phyloP scores from a whole-genome alignment of 805 yeast genomes.

The Cyberlindnera americana region DNA sequence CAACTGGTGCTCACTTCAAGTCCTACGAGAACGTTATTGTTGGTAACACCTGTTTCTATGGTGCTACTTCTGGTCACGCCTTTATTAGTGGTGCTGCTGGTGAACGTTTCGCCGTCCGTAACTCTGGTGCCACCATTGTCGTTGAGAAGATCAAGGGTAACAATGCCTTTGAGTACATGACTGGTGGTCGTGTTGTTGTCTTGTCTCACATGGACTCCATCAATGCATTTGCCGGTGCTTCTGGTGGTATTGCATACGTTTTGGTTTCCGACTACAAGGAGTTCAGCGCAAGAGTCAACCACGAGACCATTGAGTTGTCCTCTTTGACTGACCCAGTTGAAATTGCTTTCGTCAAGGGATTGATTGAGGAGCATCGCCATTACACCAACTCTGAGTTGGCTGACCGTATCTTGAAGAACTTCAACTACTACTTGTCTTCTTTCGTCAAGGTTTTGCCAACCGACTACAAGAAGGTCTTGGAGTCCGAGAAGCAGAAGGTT shows the following conservation, averaged over 20 bases:
- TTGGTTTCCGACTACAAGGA: slow-evolving; percentile 88
- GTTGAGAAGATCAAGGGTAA: slow-evolving; percentile 94
- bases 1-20: slow-evolving; percentile 75
- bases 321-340: slow-evolving; percentile 81
- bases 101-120: slow-evolving; percentile 96
- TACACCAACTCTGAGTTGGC: slow-evolving; percentile 93
- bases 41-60: slow-evolving; percentile 97
- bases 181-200: slow-evolving; percentile 96
- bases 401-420: slow-evolving; percentile 73
- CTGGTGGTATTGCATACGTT: slow-evolving; percentile 98
- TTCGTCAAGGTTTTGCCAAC: slow-evolving; percentile 91
- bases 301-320: slow-evolving; percentile 76
- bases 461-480: slow-evolving; percentile 88
- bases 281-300: slow-evolving; percentile 74
- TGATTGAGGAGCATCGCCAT: slow-evolving; percentile 92
- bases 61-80: slow-evolving; percentile 94
- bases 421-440: slow-evolving; percentile 82
- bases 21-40: slow-evolving; percentile 95
- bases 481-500: slow-evolving; percentile 64
- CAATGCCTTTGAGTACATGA: slow-evolving; percentile 99
- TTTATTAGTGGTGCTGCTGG: slow-evolving; percentile 97
- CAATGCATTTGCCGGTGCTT: slow-evolving; percentile 90
- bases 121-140: slow-evolving; percentile 97
- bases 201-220: slow-evolving; percentile 89
- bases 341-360: slow-evolving; percentile 88